A percentile compares a stretch with the other conserved stretches of the same genome.
These are phyloP conservation scores for Silene noctiflora DNA, from an alignment of 179 eudicot genomes.

Conservation along the genomic window DNA sequence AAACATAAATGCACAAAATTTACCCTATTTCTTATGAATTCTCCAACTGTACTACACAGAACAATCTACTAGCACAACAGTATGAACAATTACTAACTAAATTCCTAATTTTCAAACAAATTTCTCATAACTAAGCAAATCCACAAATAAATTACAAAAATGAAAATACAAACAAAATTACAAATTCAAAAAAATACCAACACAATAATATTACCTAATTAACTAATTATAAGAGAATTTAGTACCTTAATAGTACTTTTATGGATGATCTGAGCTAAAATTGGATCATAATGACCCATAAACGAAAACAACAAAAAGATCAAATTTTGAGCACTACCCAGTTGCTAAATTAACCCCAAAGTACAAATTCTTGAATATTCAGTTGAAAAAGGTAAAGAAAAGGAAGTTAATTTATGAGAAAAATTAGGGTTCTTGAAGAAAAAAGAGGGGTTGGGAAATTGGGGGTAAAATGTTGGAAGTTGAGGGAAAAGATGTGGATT, in stretches of 20 bases:
- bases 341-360: not conserved
- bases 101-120: not conserved
- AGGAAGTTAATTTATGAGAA: conserved; percentile 2
- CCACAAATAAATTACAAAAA: not conserved
- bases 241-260: conserved; percentile 19
- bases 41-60: not conserved
- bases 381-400: conserved; percentile 1
- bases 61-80: not conserved
- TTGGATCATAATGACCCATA: conserved; percentile 30
- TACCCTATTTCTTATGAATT: not conserved
- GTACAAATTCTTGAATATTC: conserved; percentile 18
- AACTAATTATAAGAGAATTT: not conserved
- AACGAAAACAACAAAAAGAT: conserved; percentile 1
- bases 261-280: conserved; percentile 29
- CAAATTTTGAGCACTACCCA: conserved; percentile 16
- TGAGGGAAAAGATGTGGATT: conserved; percentile 31
- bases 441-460: conserved; percentile 13
- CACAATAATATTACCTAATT: not conserved
- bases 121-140: not conserved
- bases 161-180: conserved; percentile 7
- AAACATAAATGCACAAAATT: not conserved
- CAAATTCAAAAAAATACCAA: not conserved
- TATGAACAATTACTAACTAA: not conserved
- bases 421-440: conserved; percentile 35
- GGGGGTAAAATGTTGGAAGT: conserved; percentile 23